Evolutionary conservation across 129 eudicot genomes (phyloP), one percentile per base, ranked within the genome.

Genomic region (Lactuca sativa): DNA sequence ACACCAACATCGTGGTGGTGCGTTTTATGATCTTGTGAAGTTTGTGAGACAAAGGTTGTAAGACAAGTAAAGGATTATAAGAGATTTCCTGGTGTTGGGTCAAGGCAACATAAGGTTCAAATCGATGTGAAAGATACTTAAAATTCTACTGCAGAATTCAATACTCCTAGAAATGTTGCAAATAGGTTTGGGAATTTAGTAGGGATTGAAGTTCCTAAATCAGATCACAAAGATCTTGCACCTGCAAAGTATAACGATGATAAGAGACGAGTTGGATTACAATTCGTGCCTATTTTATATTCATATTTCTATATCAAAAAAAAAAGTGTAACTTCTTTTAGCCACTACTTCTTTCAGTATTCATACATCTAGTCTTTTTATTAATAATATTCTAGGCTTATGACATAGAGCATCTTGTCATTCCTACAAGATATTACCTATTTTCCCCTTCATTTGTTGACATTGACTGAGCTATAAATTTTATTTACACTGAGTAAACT

Each of bases 11-110:
- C 14, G 51, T 11, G 51, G 40, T 31, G 65, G 71, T 63, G 71
- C 79, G 5, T 70, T 8, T 74, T 72, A 70, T 63, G 95, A 80
- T 59, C 80, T 64, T 12, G 78, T 51, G 38, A n/a, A n/a, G n/a
- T n/a, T n/a, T n/a, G n/a, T n/a, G n/a, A n/a, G n/a, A n/a, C n/a
- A n/a, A 83, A 77, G 83, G 64, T 37, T 13, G 82, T 75, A 54
- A 82, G 79, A 16, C 54, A 56, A 3, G 73, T 64, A 51, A 82
- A 82, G 70, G 95, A 77, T 58, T 76, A 63, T 52, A 79, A 78
- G 82, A 77, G 82, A 74, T 78, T 74, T 54, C 21, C 54, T 58
- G 78, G 82, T 66, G 67, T 48, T 7, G 86, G 84, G 64, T 66
- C 74, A 21, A 71, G 83, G 59, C 74, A 51, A 34, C 67, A 75